Conservation (phyloP, 2,329 filamentous ascomycete species). For the Colletotrichum plurivorum region DNA sequence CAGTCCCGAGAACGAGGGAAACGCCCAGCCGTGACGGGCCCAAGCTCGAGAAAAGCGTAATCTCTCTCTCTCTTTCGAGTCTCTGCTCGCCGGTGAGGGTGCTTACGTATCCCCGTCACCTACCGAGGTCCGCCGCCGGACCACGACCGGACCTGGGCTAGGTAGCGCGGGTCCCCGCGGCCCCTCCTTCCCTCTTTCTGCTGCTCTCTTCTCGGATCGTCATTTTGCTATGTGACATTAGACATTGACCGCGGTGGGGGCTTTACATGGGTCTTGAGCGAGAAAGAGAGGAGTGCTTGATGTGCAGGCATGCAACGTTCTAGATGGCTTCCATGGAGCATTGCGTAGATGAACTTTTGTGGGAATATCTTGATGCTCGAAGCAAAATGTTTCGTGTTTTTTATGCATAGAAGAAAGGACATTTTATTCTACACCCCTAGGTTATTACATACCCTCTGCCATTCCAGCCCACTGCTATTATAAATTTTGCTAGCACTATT, state of each 20-base stretch:
- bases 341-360: constrained; percentile 8
- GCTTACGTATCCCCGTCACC: constrained; percentile 3
- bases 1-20: constrained; percentile 3
- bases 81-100: background rate
- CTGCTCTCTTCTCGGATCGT: background rate
- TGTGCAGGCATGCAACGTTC: background rate
- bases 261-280: background rate
- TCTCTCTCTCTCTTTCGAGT: background rate
- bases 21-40: background rate
- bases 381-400: background rate
- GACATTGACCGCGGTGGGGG: background rate
- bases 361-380: background rate
- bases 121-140: constrained; percentile 3
- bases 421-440: too few species aligned
- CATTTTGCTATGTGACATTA: background rate
- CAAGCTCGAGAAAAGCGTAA: constrained; percentile 2
- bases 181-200: background rate
- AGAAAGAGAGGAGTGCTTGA: too few species aligned
- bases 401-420: background rate
- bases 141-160: constrained; percentile 10
- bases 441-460: too few species aligned
- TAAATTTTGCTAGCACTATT: too few species aligned
- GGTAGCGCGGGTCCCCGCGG: constrained; percentile 7
- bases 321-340: constrained; percentile 9
- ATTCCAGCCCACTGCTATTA: too few species aligned